Conservation (phyloP, 345 rosid genomes). For the Eucalyptus brandiana region DNA sequence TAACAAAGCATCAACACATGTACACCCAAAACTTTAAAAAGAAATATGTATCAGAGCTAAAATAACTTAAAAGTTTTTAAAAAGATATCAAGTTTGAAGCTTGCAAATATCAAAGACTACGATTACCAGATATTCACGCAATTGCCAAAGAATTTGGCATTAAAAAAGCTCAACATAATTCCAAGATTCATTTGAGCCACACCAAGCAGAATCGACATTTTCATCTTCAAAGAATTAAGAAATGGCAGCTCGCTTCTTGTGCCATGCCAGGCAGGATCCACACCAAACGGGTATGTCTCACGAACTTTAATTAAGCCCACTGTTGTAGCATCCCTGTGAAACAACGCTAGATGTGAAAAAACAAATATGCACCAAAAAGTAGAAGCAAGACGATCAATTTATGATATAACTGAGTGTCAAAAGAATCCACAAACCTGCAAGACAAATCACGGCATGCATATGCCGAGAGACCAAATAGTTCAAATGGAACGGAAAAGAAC, state of each 20-base stretch:
- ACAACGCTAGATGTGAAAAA: background rate
- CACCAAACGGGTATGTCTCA: constrained; percentile 85
- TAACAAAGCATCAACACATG: background rate
- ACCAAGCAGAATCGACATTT: constrained; percentile 97
- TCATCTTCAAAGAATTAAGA: constrained; percentile 95
- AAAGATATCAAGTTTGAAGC: background rate
- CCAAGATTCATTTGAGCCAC: constrained; percentile 99
- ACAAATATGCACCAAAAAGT: background rate
- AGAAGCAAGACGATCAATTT: background rate
- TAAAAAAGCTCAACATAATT: constrained; percentile 77
- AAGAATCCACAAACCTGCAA: constrained; percentile 53
- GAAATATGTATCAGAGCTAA: background rate
- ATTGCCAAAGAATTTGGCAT: constrained; percentile 63
- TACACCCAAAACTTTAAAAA: background rate
- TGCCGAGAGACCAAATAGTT: constrained; percentile 76
- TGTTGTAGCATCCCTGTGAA: constrained; percentile 68
- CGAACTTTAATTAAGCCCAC: constrained; percentile 72
- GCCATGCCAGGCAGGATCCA: constrained; percentile 97
- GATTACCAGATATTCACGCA: constrained; percentile 64
- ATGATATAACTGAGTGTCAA: background rate
- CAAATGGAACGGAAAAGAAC: constrained; percentile 93
- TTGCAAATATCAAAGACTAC: background rate
- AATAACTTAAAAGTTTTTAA: background rate
- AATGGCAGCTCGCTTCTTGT: constrained; percentile 84
- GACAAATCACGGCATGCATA: constrained; percentile 89